These are phyloP conservation scores for Bryoglossum gracile DNA, from an alignment of 495 filamentous ascomycete species.

Conservation along the genomic window DNA sequence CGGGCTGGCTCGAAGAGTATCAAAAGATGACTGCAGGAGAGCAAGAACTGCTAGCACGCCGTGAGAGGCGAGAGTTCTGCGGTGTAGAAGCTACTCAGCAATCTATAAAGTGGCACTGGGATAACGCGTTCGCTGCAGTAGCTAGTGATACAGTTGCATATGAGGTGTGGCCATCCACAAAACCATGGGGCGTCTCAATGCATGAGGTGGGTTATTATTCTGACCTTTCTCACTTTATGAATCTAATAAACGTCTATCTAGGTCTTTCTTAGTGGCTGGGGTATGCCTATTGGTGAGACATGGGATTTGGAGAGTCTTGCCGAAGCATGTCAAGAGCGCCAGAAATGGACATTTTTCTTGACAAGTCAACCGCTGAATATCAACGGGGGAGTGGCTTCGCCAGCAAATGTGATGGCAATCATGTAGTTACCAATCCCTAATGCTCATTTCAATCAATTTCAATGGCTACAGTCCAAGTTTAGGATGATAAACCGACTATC, in stretches of 20 bases:
- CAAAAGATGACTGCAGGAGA: background rate
- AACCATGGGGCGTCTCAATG: too few species aligned
- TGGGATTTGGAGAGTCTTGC: background rate
- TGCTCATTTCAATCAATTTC: too few species aligned
- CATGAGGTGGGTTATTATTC: background rate
- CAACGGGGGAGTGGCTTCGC: background rate
- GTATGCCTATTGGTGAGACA: background rate
- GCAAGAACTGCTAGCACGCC: background rate
- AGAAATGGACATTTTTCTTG: background rate
- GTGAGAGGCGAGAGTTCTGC: too few species aligned
- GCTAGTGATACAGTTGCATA: background rate
- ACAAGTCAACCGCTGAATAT: background rate
- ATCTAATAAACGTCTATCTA: too few species aligned
- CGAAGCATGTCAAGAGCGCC: background rate
- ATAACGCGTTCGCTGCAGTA: background rate
- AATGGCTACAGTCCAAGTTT: too few species aligned
- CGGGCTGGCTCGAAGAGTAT: background rate
- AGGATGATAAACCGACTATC: too few species aligned
- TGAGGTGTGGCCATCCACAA: background rate
- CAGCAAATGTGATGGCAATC: background rate
- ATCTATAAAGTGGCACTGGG: background rate
- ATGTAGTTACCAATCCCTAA: too few species aligned
- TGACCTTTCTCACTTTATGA: too few species aligned
- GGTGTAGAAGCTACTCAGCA: background rate
- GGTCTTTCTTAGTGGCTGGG: too few species aligned